Conservation (phyloP, 1,139 yeast species). For the Diutina rugosa region DNA sequence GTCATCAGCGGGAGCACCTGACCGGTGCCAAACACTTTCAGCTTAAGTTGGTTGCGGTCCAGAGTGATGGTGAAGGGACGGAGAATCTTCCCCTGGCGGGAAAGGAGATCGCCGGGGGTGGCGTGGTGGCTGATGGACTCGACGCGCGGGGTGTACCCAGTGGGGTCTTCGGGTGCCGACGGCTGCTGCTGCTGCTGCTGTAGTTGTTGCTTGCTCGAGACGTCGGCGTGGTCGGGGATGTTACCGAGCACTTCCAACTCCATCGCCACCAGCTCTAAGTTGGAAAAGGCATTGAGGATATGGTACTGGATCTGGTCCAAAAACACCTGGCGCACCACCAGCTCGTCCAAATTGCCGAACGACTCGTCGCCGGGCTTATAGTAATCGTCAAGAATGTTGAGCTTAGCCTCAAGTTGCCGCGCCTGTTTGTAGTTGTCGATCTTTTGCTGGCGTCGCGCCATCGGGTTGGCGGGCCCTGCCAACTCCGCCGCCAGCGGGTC, state of each 20-base stretch:
- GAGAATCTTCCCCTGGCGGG: constrained; percentile 62
- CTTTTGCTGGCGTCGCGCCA: constrained; percentile 52
- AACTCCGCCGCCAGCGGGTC: constrained; percentile 18
- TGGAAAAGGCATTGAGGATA: constrained; percentile 38
- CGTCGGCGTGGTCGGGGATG: constrained; percentile 11
- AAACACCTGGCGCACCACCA: constrained; percentile 38
- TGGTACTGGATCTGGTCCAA: constrained; percentile 40
- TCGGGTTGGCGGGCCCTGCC: constrained; percentile 27
- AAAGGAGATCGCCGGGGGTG: constrained; percentile 26
- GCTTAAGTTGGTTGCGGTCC: constrained; percentile 40
- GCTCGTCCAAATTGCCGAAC: constrained; percentile 38
- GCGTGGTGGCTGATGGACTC: constrained; percentile 27
- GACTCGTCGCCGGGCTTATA: constrained; percentile 12
- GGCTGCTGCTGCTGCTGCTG: not conserved
- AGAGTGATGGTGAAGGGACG: constrained; percentile 76
- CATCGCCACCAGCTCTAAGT: constrained; percentile 40
- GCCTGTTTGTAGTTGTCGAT: constrained; percentile 56
- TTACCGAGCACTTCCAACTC: constrained; percentile 43
- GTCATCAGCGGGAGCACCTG: constrained; percentile 91
- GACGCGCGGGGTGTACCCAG: constrained; percentile 40
- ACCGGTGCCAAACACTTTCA: constrained; percentile 80
- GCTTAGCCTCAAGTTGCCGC: constrained; percentile 33
- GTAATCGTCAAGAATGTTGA: constrained; percentile 24
- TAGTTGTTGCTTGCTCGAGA: not conserved
- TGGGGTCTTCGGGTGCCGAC: constrained; percentile 9